These are phyloP conservation scores for Paspalum vaginatum DNA, from an alignment of 176 grass and related monocot species.

Conservation along the genomic window DNA sequence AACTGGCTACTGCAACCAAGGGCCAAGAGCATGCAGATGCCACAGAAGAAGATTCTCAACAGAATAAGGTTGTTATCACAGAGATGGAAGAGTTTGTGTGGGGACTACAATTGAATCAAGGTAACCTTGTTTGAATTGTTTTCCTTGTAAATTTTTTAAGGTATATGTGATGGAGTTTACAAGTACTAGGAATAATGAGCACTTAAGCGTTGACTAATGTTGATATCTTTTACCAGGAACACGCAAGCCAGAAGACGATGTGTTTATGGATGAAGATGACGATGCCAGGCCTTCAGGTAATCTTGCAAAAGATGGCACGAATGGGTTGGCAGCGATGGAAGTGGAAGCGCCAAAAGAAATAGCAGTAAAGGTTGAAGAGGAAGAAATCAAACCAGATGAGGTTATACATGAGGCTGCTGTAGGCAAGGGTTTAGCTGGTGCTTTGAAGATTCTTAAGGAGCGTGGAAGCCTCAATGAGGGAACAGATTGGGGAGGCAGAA, in stretches of 20 bases:
- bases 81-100: constrained; percentile 94
- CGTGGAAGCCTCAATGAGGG: constrained; percentile 87
- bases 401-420: constrained; percentile 84
- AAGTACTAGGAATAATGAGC: background rate
- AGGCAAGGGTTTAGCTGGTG: constrained; percentile 78
- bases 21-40: constrained; percentile 50
- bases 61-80: constrained; percentile 80
- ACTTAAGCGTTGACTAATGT: constrained; percentile 16
- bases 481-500: constrained; percentile 88
- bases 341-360: constrained; percentile 44
- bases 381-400: constrained; percentile 62
- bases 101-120: constrained; percentile 87
- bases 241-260: constrained; percentile 71
- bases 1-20: constrained; percentile 60
- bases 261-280: constrained; percentile 89
- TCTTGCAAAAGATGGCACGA: constrained; percentile 47
- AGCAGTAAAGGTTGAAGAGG: constrained; percentile 42
- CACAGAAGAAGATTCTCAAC: constrained; percentile 49
- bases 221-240: constrained; percentile 57
- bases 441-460: constrained; percentile 76
- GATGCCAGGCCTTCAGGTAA: constrained; percentile 45
- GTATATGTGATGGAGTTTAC: background rate
- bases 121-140: constrained; percentile 46
- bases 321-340: constrained; percentile 45
- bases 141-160: constrained; percentile 9